Evolutionary conservation across 768 basidiomycete genomes (phyloP), one percentile per base, ranked within the genome.

Genomic region (Boletus rubroflammeus): DNA sequence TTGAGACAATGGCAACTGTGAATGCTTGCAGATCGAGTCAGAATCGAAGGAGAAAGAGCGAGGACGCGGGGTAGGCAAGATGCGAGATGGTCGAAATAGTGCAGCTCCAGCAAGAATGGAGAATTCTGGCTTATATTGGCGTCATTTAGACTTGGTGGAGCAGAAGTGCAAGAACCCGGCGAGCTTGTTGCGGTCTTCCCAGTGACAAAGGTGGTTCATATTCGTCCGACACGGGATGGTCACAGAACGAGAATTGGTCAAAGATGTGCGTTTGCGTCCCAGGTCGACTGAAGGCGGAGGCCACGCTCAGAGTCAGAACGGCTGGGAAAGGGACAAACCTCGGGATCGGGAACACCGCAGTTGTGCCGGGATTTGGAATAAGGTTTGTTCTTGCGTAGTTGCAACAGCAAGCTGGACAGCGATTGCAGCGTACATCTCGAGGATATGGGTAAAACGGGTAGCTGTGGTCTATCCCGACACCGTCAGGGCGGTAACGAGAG

Each of bases 311-410:
- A 26, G 28, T 36, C 8, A 6, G 25, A 25, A 23, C 4, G 14
- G 32, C 14, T 3, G 6, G 19, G 8, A 0, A 14, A 23, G 8
- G 6, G 5, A 17, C 19, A 34, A 50, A 85, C 91, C 81, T 94
- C 96, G 63, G 94, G 75, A 69, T 98, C 96, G 63, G 96, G 96
- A 36, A 98, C 94, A 92, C 93, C 94, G 78, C 94, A 93, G 79
- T 96, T 96, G 81, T 96, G 96, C 69, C 93, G 77, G 51, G 87
- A 90, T 76, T 93, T 95, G 53, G 91, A 93, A 79, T 90, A 95
- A 26, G 96, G 94, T 84, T 98, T 98, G 84, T 95, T 96, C 80
- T 98, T 98, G 84, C 93, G 81, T 98, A 97, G 64, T 93, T 88
- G 80, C 96, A 96, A 85, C 93, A 96, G 67, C 90, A 88, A 76